Evolutionary conservation across 345 rosid species (phyloP), one percentile per base, ranked within the genome.

Genomic region (Mangifera indica): DNA sequence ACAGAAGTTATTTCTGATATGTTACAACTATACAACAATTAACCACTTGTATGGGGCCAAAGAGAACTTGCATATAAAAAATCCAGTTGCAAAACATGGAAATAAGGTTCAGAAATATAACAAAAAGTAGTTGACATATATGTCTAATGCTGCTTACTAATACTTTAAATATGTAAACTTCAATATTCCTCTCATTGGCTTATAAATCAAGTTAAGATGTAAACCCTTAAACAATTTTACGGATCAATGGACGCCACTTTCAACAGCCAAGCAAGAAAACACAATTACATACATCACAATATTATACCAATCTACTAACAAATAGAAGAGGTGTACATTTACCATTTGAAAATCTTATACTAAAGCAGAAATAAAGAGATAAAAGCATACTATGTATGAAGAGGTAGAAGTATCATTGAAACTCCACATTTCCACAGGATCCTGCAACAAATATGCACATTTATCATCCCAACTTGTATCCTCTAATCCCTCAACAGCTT

Each of bases 391-490:
- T 65, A 91, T 86, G 81, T 91, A 95, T 62, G 85, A 83, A 61
- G 93, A 79, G 46, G 93, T 88, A 46, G 99, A 92, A 60, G 84
- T 76, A 80, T 92, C 96, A 77, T 89, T 89, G 75, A 86, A 92
- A 72, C 82, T 89, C 98, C 99, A 95, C 60, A 81, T 72, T 69
- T 90, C 97, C 21, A 58, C 61, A 57, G 98, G 86, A 80, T 91
- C 98, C 44, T 73, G 82, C 81, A 95, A 78, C 46, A 95, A 85
- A 76, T 81, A 80, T 56, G 79, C 75, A 80, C 93, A 92, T 81
- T 91, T 91, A 67, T 89, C 85, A 67, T 89, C 91, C 85, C 80
- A 85, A 74, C 70, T 86, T 60, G 77, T 67, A 75, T 87, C 88
- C 73, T 76, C 81, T 60, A 67, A 72, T 57, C 72, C 91, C 63